phyloP scores from a whole-genome alignment of 805 yeast genomes.

The Starmerella stellata region DNA sequence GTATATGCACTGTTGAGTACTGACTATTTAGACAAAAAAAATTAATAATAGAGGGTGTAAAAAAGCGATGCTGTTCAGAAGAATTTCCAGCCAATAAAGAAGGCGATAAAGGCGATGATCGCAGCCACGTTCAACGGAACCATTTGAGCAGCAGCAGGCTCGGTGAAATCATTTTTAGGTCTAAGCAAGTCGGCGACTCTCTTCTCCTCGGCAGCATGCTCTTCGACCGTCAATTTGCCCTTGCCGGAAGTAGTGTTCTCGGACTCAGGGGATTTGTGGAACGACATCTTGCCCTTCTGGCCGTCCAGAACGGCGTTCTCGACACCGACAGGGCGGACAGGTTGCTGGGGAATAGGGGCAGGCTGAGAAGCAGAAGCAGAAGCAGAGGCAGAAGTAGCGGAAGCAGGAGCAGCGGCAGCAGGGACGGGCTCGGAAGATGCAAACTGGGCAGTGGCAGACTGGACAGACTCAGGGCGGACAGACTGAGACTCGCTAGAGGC shows the following conservation, averaged over 20 bases:
- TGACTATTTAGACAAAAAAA: not conserved
- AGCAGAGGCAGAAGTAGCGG: not conserved
- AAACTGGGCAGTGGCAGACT: not conserved
- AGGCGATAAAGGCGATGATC: constrained; percentile 36
- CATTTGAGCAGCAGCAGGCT: constrained; percentile 20
- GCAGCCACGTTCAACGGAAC: constrained; percentile 39
- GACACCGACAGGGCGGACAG: not conserved
- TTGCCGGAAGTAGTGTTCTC: not conserved
- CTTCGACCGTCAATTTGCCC: not conserved
- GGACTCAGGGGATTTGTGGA: not conserved
- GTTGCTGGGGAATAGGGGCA: not conserved
- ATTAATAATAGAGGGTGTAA: no score
- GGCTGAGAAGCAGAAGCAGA: not conserved
- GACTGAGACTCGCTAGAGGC: not conserved
- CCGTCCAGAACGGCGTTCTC: not conserved
- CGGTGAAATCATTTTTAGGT: not conserved
- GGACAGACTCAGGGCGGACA: not conserved
- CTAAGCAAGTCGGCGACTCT: not conserved
- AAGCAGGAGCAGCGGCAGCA: not conserved
- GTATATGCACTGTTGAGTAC: no score
- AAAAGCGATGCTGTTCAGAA: no score
- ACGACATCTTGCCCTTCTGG: not conserved
- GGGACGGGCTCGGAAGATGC: not conserved
- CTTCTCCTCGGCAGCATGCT: not conserved
- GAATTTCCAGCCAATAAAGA: constrained; percentile 54